Evolutionary conservation across 1,284 basidiomycete species (phyloP).

Genomic region (Microbotryum lychnidis-dioicae): DNA sequence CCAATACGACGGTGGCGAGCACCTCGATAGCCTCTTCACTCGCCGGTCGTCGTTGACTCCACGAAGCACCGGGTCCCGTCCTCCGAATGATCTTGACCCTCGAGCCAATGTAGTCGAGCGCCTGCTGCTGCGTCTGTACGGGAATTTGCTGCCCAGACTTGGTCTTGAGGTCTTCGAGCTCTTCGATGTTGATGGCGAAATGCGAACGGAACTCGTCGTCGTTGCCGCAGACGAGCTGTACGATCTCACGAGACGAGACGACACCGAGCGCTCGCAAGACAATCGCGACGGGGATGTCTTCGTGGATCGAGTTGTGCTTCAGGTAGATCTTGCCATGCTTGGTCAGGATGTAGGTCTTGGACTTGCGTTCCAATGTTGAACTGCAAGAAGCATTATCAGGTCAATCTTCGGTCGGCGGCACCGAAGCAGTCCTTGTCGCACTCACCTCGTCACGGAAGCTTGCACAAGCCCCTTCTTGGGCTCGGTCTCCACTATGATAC

Average conservation of each 20-base stretch:
- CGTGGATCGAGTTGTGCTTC: conserved; percentile 96
- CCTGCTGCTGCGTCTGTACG: conserved; percentile 84
- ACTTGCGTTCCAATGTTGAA: conserved; percentile 96
- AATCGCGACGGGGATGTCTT: conserved; percentile 93
- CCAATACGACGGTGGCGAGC: conserved; percentile 90
- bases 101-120: conserved; percentile 88
- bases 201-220: conserved; percentile 80
- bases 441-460: conserved; percentile 93
- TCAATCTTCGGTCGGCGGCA: not conserved
- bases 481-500: conserved; percentile 96
- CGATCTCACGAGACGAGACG: conserved; percentile 95
- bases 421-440: conserved; percentile 20
- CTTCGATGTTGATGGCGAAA: conserved; percentile 89
- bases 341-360: conserved; percentile 94
- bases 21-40: conserved; percentile 95
- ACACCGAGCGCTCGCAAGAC: conserved; percentile 94
- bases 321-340: conserved; percentile 92
- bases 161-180: conserved; percentile 60
- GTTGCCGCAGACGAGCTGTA: conserved; percentile 86
- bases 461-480: conserved; percentile 83
- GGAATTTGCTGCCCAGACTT: conserved; percentile 20
- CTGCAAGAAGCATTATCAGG: conserved; percentile 43
- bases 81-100: conserved; percentile 80
- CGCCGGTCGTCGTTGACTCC: conserved; percentile 63
- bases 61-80: conserved; percentile 46